These are phyloP conservation scores for Phalaenopsis aphrodite DNA, from an alignment of 106 monocot species.

Conservation along the genomic window DNA sequence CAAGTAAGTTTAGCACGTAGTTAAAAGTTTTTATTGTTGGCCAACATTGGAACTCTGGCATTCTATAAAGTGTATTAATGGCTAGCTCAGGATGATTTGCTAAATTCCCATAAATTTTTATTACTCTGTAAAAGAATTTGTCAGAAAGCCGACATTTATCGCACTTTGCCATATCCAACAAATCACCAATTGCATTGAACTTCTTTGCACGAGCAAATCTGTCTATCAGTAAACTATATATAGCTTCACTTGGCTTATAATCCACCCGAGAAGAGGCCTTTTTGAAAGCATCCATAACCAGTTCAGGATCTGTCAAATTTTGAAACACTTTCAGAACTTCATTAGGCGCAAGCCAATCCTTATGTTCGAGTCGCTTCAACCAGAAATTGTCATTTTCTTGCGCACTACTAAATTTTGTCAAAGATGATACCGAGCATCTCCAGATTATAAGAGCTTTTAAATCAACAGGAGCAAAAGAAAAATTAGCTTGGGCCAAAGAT, in stretches of 20 bases:
- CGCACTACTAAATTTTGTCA: constrained; percentile 14
- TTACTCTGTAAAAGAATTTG: constrained; percentile 63
- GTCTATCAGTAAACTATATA: constrained; percentile 54
- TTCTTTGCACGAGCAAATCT: constrained; percentile 41
- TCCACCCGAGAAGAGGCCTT: constrained; percentile 51
- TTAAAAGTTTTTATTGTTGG: constrained; percentile 76
- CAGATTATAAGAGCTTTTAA: neutral
- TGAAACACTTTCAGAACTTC: constrained; percentile 69
- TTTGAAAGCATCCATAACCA: constrained; percentile 31
- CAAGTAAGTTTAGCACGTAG: constrained; percentile 77
- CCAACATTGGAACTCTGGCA: constrained; percentile 79
- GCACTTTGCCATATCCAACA: constrained; percentile 40
- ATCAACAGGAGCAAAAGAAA: neutral
- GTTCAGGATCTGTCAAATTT: constrained; percentile 40
- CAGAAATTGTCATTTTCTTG: constrained; percentile 38
- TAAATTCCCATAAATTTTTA: constrained; percentile 70
- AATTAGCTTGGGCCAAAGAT: neutral
- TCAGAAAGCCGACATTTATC: constrained; percentile 66
- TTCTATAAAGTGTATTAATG: constrained; percentile 41
- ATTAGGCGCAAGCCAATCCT: constrained; percentile 86
- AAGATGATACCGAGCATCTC: constrained; percentile 17
- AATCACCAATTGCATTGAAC: constrained; percentile 37
- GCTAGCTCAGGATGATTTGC: constrained; percentile 53
- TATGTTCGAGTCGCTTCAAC: constrained; percentile 53
- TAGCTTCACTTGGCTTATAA: constrained; percentile 69